phyloP scores from a whole-genome alignment of 2,329 filamentous ascomycete species.

The Colletotrichum aenigma region DNA sequence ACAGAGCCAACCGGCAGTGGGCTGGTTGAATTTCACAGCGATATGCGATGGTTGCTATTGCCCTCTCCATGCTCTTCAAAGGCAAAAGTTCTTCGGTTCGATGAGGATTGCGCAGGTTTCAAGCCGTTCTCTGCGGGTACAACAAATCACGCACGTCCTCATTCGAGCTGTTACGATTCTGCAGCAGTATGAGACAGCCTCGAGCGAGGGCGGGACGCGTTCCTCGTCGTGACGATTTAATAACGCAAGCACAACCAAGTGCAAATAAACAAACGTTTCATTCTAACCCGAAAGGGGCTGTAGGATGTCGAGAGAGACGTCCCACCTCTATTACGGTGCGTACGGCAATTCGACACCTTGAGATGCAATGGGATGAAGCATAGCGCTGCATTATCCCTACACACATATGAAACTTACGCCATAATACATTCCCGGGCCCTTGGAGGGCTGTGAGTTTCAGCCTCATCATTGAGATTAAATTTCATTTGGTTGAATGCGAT shows the following conservation, averaged over 20 bases:
- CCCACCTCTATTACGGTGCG: not conserved
- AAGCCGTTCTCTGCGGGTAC: not conserved
- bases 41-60: not conserved
- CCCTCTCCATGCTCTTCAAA: not conserved
- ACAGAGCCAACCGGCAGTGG: not conserved
- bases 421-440: not conserved
- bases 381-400: not conserved
- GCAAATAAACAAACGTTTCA: not conserved
- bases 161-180: not conserved
- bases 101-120: too few species aligned
- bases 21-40: not conserved
- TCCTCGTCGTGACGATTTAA: not conserved
- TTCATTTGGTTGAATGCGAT: not conserved
- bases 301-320: not conserved
- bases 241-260: not conserved
- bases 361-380: not conserved
- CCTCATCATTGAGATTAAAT: not conserved
- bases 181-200: not conserved
- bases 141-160: not conserved
- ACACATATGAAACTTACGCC: not conserved
- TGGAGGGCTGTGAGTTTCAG: not conserved
- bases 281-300: not conserved
- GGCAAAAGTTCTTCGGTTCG: accelerated
- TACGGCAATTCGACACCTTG: not conserved
- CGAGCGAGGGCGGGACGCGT: not conserved